phyloP scores from a whole-genome alignment of 2,329 filamentous ascomycete genomes.

The Fonsecaea pedrosoi region DNA sequence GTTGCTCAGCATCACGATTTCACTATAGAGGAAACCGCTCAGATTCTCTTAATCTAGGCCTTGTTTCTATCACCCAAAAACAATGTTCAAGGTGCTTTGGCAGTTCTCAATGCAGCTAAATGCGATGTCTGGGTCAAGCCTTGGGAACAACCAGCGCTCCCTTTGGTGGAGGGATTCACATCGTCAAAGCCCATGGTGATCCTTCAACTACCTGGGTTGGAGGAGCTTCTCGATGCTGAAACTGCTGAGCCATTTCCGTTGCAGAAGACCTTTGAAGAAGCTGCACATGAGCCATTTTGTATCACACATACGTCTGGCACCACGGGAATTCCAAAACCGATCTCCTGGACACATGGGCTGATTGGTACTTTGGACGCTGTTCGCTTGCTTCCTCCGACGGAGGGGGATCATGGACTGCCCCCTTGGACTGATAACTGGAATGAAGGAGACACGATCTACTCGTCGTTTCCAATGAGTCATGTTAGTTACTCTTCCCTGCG shows the following conservation, averaged over 20 bases:
- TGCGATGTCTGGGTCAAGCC: constrained; percentile 1
- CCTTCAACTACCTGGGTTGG: constrained; percentile 4
- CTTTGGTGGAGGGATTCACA: not conserved
- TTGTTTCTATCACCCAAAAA: constrained; percentile 2
- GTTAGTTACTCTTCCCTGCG: not conserved
- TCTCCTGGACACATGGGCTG: constrained; percentile 39
- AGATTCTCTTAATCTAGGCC: too few species aligned
- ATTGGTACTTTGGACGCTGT: constrained; percentile 23
- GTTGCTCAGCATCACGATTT: not conserved
- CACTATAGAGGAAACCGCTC: too few species aligned
- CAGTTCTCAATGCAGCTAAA: constrained; percentile 2
- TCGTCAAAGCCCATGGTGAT: not conserved
- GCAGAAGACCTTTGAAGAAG: not conserved
- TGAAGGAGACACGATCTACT: constrained; percentile 20
- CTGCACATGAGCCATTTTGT: constrained; percentile 42
- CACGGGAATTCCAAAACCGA: constrained; percentile 48
- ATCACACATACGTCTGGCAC: constrained; percentile 49
- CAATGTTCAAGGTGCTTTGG: not conserved
- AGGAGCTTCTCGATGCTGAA: constrained; percentile 8
- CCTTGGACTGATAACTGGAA: constrained; percentile 19
- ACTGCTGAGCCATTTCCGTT: not conserved
- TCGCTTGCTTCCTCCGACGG: constrained; percentile 13
- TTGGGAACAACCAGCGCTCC: not conserved
- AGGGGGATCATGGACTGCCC: constrained; percentile 12
- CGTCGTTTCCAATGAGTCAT: constrained; percentile 18